Evolutionary conservation across 1,284 basidiomycete species (phyloP), one percentile per base, ranked within the genome.

Genomic region (Schizophyllum commune): DNA sequence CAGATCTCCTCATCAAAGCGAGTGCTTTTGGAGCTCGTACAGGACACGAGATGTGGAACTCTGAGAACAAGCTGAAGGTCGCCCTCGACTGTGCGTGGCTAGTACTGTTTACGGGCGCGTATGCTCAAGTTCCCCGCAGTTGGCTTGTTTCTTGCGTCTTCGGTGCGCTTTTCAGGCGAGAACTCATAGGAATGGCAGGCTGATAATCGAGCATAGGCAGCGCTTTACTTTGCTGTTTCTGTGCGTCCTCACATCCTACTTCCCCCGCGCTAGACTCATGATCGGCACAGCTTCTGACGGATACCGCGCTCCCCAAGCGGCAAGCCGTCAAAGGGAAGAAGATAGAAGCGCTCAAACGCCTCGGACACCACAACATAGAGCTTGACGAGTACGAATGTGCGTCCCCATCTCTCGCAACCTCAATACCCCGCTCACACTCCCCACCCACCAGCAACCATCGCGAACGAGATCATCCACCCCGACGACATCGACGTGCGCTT

Each of bases 391-490:
- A 94, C 68, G 92, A 94, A 77, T 75, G 91, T 91, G 70, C 65
- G 88, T 73, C 32, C 8, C 20, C 27, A 57, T 55, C n/a, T 33
- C 4, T 27, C 7, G 15, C 32, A 32, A 39, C 11, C 55, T 54
- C 47, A 51, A 55, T 5, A 15, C 21, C 53, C 32, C 59, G 56
- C 55, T 13, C 56, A 61, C 21, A 56, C 57, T 32, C 47, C 52
- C 59, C 58, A 52, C 9, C 39, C 39, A 13, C n/a, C 67, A 92
- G 91, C 83, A 64, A 83, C 85, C 58, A 91, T 94, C 62, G 89
- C 92, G 6, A 88, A 88, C 56, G 92, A 94, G 68, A 82, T 94
- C 21, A 91, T 94, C 61, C 89, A 92, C 66, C 91, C 92, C 1
- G 91, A 92, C 71, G 91, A 94, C 69, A 94, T 94, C 58, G 75